Percentiles rank a stretch among this genome's conserved stretches.
Evolutionary conservation across 805 yeast genomes (phyloP).

Genomic region (Schwanniomyces occidentalis): DNA sequence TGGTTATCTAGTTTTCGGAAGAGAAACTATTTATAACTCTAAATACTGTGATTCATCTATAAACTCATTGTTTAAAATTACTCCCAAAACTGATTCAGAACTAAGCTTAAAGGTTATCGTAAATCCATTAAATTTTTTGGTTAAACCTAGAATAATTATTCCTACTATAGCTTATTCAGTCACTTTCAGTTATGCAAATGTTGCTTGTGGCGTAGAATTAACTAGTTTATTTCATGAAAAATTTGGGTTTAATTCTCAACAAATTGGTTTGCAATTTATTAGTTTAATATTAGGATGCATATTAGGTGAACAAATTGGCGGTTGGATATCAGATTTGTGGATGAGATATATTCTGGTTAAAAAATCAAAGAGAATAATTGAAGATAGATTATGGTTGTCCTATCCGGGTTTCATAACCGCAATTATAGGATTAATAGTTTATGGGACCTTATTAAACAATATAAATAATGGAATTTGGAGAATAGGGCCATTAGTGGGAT

Average conservation of each 20-base stretch:
- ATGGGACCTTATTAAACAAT: conserved; percentile 15
- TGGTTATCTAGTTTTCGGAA: conserved; percentile 12
- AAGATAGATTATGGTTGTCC: conserved; percentile 20
- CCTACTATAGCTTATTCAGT: conserved; percentile 19
- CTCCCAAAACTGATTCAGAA: conserved; percentile 3
- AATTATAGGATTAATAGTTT: conserved; percentile 21
- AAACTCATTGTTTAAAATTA: conserved; percentile 7
- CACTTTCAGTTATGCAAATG: conserved; percentile 21
- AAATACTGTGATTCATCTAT: conserved; percentile 4
- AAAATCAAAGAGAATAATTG: conserved; percentile 7
- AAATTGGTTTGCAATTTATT: conserved; percentile 22
- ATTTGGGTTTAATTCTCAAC: conserved; percentile 21
- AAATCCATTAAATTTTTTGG: conserved; percentile 9
- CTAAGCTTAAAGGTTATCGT: conserved; percentile 7
- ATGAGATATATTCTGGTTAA: conserved; percentile 11
- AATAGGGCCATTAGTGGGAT: conserved; percentile 22
- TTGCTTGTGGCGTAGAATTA: conserved; percentile 22
- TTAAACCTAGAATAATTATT: conserved; percentile 10
- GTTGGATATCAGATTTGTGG: conserved; percentile 23
- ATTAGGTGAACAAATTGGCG: conserved; percentile 24
- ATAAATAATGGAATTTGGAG: conserved; percentile 14
- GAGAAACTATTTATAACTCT: conserved; percentile 14
- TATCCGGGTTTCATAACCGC: conserved; percentile 19
- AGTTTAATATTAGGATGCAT: conserved; percentile 21
- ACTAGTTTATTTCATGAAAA: conserved; percentile 18